A percentile compares a stretch with the other conserved stretches of the same genome.
These are phyloP conservation scores for Chaetoscypha palmicola DNA, from an alignment of 2,329 filamentous ascomycete genomes.

Conservation along the genomic window DNA sequence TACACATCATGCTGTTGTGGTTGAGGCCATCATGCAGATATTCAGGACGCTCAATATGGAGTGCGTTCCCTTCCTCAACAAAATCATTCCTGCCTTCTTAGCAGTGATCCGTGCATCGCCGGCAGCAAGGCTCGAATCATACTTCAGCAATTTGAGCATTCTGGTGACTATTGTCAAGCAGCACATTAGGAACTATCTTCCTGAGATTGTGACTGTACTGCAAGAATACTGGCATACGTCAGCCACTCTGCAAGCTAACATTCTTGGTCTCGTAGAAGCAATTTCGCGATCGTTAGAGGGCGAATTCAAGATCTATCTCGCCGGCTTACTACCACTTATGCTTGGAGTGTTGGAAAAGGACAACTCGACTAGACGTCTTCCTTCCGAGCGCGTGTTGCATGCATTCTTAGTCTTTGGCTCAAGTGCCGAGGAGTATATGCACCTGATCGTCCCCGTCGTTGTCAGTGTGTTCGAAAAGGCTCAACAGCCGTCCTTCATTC, in stretches of 20 bases:
- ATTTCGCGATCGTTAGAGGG: constrained; percentile 91
- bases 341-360: constrained; percentile 89
- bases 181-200: constrained; percentile 87
- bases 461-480: constrained; percentile 90
- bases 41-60: constrained; percentile 94
- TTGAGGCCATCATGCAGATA: constrained; percentile 98
- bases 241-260: constrained; percentile 78
- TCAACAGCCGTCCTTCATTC: constrained; percentile 69
- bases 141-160: constrained; percentile 93
- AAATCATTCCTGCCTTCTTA: constrained; percentile 91
- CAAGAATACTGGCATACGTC: constrained; percentile 86
- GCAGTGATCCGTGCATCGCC: constrained; percentile 79
- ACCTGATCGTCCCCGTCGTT: constrained; percentile 92
- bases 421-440: constrained; percentile 98
- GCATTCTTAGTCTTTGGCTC: constrained; percentile 94
- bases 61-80: constrained; percentile 87
- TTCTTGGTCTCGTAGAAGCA: constrained; percentile 84
- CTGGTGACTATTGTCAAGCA: constrained; percentile 93
- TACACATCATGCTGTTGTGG: constrained; percentile 87
- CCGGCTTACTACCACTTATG: constrained; percentile 84
- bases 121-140: constrained; percentile 75
- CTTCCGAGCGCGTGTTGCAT: constrained; percentile 86
- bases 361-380: constrained; percentile 62
- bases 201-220: constrained; percentile 77
- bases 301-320: constrained; percentile 96